These are phyloP conservation scores for Chrysoporthe deuterocubensis DNA, from an alignment of 2,329 filamentous ascomycete genomes.

Conservation along the genomic window DNA sequence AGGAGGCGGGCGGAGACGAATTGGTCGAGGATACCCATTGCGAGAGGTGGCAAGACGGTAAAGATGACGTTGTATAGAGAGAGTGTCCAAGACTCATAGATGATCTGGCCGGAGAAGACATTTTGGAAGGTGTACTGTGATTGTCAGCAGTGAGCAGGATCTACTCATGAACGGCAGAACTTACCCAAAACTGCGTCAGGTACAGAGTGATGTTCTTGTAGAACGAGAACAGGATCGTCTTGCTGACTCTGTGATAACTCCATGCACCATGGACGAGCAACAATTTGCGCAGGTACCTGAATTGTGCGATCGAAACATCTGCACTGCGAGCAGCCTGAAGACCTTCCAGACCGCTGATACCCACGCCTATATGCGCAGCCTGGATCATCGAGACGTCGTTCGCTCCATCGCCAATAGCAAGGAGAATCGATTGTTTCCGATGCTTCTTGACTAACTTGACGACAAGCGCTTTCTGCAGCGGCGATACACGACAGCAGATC, in stretches of 20 bases:
- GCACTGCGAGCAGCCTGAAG: slow-evolving; percentile 94
- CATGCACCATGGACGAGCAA: slow-evolving; percentile 94
- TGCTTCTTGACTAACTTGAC: slow-evolving; percentile 96
- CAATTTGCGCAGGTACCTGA: slow-evolving; percentile 91
- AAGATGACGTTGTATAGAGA: slow-evolving; percentile 99
- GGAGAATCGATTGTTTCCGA: slow-evolving; percentile 85
- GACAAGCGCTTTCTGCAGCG: slow-evolving; percentile 93
- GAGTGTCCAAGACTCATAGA: slow-evolving; percentile 99
- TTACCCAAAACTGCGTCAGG: slow-evolving; percentile 98
- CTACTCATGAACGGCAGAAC: slow-evolving; percentile 37
- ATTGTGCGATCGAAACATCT: slow-evolving; percentile 94
- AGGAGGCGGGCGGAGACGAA: slow-evolving; percentile 93
- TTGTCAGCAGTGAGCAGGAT: slow-evolving; percentile 35
- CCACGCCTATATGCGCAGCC: slow-evolving; percentile 95
- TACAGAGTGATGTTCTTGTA: slow-evolving; percentile 99
- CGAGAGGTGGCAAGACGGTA: slow-evolving; percentile 90
- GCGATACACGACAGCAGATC: slow-evolving; percentile 96
- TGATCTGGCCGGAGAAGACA: slow-evolving; percentile 94
- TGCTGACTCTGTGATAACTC: slow-evolving; percentile 97
- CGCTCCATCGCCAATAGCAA: slow-evolving; percentile 95
- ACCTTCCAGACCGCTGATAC: slow-evolving; percentile 96
- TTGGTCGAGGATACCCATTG: slow-evolving; percentile 95
- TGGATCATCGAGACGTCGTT: slow-evolving; percentile 99
- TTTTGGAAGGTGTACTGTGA: slow-evolving; percentile 93
- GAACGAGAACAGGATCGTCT: slow-evolving; percentile 97